Percentiles rank a stretch among this genome's conserved stretches.
phyloP scores from a whole-genome alignment of 2,329 filamentous ascomycete species.

The Botrytis sinoallii region DNA sequence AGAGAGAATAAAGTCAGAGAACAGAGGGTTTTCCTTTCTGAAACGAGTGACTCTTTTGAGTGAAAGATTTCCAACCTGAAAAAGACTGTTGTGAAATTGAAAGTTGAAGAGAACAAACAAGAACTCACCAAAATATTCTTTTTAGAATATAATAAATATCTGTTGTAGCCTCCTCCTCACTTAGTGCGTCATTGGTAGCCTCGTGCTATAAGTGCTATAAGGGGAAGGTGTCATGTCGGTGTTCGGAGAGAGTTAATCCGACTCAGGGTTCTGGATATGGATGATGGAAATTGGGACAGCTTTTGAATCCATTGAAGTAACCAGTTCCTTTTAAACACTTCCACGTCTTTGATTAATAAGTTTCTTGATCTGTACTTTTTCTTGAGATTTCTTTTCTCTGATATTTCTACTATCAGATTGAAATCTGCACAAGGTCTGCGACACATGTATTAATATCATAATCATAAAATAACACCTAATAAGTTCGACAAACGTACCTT shows the following conservation, averaged over 20 bases:
- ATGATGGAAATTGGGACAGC: constrained; percentile 6
- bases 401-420: neutral
- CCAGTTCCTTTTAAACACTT: neutral
- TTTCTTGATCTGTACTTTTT: neutral
- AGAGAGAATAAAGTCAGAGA: neutral
- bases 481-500: neutral
- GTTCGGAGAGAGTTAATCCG: neutral
- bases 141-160: neutral
- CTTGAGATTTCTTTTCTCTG: neutral
- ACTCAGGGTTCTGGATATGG: neutral
- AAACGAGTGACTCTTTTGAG: neutral
- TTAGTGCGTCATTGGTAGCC: constrained; percentile 5
- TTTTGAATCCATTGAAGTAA: constrained; percentile 8
- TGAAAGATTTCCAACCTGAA: neutral
- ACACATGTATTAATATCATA: neutral
- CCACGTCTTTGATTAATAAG: neutral
- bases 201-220: neutral
- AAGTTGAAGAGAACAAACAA: neutral
- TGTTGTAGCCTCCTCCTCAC: neutral
- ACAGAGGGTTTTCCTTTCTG: neutral
- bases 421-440: neutral
- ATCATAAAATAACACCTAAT: neutral
- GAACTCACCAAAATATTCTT: neutral
- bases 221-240: neutral
- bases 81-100: neutral